Percentiles rank a stretch among this genome's conserved stretches.
Conservation (phyloP, 192 early-diverging fungal genomes). For the Rhizophagus sp. region DNA sequence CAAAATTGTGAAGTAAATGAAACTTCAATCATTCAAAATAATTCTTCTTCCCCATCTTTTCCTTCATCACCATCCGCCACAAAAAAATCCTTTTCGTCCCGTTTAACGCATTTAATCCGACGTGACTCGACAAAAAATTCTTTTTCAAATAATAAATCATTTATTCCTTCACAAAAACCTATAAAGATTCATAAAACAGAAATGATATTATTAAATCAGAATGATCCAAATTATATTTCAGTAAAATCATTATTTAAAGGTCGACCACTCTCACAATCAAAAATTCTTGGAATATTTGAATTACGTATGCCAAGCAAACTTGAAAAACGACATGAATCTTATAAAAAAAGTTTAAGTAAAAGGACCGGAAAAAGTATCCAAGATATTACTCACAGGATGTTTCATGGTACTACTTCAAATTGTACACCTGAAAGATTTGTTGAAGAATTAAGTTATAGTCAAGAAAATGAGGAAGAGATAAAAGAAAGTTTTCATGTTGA, state of each 20-base stretch:
- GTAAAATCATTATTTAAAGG: not conserved
- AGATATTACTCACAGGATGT: not conserved
- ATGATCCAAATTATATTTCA: not conserved
- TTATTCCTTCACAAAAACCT: not conserved
- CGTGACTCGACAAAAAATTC: not conserved
- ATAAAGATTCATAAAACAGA: not conserved
- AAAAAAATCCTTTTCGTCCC: not conserved
- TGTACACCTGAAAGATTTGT: conserved; percentile 19
- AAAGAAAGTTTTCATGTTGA: not conserved
- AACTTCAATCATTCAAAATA: not conserved
- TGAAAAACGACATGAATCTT: not conserved
- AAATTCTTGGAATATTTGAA: conserved; percentile 5
- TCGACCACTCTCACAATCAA: not conserved
- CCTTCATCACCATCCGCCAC: too few relatives aligned
- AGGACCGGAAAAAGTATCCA: not conserved
- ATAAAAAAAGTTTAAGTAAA: conserved; percentile 6
- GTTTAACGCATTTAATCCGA: not conserved
- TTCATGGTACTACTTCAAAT: conserved; percentile 14
- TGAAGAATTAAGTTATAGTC: not conserved
- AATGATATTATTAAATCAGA: not conserved
- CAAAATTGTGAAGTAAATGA: not conserved
- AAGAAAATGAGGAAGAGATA: not conserved
- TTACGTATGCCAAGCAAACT: conserved; percentile 17
- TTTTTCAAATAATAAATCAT: not conserved
- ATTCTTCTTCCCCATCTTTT: not conserved